phyloP scores from a whole-genome alignment of 768 basidiomycete species.

The Daedaleopsis nitida region DNA sequence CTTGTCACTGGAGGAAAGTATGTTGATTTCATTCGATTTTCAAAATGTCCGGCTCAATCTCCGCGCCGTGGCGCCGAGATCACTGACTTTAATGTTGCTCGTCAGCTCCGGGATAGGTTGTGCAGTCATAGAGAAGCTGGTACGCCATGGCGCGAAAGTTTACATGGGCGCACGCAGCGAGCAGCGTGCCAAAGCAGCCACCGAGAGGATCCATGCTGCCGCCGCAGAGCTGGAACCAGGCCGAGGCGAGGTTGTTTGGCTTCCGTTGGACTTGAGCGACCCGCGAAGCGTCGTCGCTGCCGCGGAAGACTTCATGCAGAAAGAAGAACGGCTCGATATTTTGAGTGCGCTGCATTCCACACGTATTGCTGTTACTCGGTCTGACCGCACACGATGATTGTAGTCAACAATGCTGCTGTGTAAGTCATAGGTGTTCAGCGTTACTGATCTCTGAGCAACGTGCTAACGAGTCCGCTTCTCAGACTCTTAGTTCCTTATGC shows the following conservation, averaged over 20 bases:
- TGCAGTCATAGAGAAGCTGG: conserved; percentile 53
- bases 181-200: conserved; percentile 46
- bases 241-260: conserved; percentile 49
- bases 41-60: not conserved
- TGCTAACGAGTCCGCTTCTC: not conserved
- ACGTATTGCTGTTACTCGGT: not conserved
- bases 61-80: too few species aligned
- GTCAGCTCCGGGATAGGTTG: conserved; percentile 52
- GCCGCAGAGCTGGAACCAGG: conserved; percentile 45
- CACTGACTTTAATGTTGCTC: too few species aligned
- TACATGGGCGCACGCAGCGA: conserved; percentile 58
- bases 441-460: not conserved
- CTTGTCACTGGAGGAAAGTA: conserved; percentile 64
- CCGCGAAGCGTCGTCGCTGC: conserved; percentile 48
- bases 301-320: conserved; percentile 50
- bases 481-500: conserved; percentile 27
- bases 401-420: conserved; percentile 59
- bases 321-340: conserved; percentile 56
- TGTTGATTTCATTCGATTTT: not conserved
- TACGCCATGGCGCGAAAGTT: conserved; percentile 56
- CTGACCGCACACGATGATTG: not conserved
- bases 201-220: conserved; percentile 41
- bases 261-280: conserved; percentile 54
- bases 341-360: conserved; percentile 41
- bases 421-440: conserved; percentile 26